phyloP scores from a whole-genome alignment of 441 rosid genomes.

The Mallotus japonicus region DNA sequence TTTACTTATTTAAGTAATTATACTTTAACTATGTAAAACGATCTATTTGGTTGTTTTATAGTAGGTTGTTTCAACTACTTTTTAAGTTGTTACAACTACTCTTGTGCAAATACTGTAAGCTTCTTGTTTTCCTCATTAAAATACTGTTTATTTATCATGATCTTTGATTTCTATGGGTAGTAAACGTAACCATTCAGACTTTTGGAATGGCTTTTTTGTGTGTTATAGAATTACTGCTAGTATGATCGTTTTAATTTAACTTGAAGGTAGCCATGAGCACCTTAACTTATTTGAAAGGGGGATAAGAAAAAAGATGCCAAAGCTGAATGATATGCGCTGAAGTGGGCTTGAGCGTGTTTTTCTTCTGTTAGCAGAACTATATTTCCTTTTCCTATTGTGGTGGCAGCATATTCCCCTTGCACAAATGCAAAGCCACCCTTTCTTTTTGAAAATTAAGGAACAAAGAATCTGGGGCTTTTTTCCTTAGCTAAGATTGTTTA shows the following conservation, averaged over 20 bases:
- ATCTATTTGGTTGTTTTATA: too few species aligned
- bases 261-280: too few species aligned
- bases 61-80: too few species aligned
- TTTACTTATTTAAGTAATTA: too few species aligned
- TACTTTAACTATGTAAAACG: too few species aligned
- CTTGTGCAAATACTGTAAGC: too few species aligned
- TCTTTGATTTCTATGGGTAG: too few species aligned
- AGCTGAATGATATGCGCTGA: background rate
- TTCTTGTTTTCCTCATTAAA: too few species aligned
- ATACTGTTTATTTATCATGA: too few species aligned
- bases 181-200: too few species aligned
- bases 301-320: slow-evolving; percentile 4
- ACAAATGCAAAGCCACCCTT: background rate
- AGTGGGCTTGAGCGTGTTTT: background rate
- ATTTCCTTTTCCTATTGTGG: slow-evolving; percentile 12
- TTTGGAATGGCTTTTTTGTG: too few species aligned
- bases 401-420: slow-evolving; percentile 14
- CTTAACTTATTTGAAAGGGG: background rate
- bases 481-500: background rate
- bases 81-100: too few species aligned
- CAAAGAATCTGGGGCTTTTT: background rate
- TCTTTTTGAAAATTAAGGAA: background rate
- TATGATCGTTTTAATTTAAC: background rate
- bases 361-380: background rate
- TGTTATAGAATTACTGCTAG: background rate